phyloP scores from a whole-genome alignment of 2,329 filamentous ascomycete species.

The Fusarium stilboides region DNA sequence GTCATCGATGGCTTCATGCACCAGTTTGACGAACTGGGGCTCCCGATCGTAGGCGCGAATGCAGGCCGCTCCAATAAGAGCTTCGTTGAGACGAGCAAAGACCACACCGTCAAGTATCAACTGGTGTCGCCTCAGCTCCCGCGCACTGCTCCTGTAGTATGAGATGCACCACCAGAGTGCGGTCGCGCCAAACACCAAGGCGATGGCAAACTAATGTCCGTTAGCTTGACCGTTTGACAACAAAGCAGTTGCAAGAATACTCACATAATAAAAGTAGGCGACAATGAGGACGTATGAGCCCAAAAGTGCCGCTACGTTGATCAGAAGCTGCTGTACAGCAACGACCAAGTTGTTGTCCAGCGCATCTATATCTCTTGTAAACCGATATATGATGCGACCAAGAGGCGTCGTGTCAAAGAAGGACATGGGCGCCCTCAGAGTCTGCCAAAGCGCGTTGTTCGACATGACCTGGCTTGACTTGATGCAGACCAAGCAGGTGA shows the following conservation, averaged over 20 bases:
- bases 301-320: constrained; percentile 1
- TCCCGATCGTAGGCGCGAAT: background rate
- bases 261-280: constrained; percentile 3
- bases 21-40: background rate
- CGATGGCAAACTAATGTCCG: background rate
- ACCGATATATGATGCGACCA: constrained; percentile 4
- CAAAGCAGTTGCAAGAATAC: fast-evolving
- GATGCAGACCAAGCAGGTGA: constrained; percentile 6
- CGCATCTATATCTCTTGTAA: constrained; percentile 6
- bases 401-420: constrained; percentile 6
- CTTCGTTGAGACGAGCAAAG: constrained; percentile 9
- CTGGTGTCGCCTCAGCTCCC: constrained; percentile 3
- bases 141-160: background rate
- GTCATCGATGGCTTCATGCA: constrained; percentile 8
- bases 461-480: constrained; percentile 3
- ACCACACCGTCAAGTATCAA: background rate
- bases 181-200: background rate
- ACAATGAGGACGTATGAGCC: background rate
- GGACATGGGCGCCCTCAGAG: background rate
- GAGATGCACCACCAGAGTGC: constrained; percentile 9
- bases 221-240: background rate
- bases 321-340: constrained; percentile 8
- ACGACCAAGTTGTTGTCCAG: constrained; percentile 5
- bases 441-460: constrained; percentile 9
- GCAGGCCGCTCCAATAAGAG: background rate